These are phyloP conservation scores for Pulveroboletus sp. DNA, from an alignment of 768 basidiomycete species.

Conservation along the genomic window DNA sequence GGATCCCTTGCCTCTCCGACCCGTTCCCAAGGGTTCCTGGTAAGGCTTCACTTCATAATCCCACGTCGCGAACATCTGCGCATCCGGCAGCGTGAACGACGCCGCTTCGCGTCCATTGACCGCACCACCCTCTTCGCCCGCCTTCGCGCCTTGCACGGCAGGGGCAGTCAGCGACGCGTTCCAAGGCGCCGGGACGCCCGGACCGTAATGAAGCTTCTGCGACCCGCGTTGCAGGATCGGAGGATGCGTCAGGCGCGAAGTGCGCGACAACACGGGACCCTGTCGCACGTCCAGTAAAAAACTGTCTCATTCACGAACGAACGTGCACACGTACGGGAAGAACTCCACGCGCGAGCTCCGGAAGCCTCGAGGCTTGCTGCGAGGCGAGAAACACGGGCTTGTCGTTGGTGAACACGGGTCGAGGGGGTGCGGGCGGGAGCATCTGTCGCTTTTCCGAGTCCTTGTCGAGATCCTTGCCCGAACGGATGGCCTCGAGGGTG, in stretches of 20 bases:
- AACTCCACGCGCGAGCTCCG: constrained; percentile 60
- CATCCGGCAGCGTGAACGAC: constrained; percentile 40
- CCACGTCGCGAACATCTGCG: constrained; percentile 50
- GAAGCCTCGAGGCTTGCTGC: constrained; percentile 61
- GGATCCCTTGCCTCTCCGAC: constrained; percentile 27
- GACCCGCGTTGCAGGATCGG: constrained; percentile 50
- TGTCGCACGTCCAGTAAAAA: too few species aligned
- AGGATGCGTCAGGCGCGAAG: constrained; percentile 63
- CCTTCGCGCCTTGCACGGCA: constrained; percentile 18
- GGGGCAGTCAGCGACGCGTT: constrained; percentile 32
- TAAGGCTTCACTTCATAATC: constrained; percentile 43
- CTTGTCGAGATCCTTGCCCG: constrained; percentile 45
- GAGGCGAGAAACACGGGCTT: constrained; percentile 62
- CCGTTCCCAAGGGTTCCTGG: constrained; percentile 33
- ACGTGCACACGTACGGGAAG: constrained; percentile 52
- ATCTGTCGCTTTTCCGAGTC: constrained; percentile 44
- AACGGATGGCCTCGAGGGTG: constrained; percentile 30
- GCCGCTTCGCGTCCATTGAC: constrained; percentile 24
- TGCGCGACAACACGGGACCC: constrained; percentile 54
- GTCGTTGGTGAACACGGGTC: constrained; percentile 41
- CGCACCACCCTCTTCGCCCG: constrained; percentile 20
- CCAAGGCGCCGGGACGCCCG: constrained; percentile 42
- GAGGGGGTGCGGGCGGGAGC: constrained; percentile 36
- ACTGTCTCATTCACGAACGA: background rate
- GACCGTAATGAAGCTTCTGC: constrained; percentile 40